A percentile compares a stretch with the other conserved stretches of the same genome.
These are phyloP conservation scores for Epichloe sylvatica DNA, from an alignment of 2,329 filamentous ascomycete species.

Conservation along the genomic window DNA sequence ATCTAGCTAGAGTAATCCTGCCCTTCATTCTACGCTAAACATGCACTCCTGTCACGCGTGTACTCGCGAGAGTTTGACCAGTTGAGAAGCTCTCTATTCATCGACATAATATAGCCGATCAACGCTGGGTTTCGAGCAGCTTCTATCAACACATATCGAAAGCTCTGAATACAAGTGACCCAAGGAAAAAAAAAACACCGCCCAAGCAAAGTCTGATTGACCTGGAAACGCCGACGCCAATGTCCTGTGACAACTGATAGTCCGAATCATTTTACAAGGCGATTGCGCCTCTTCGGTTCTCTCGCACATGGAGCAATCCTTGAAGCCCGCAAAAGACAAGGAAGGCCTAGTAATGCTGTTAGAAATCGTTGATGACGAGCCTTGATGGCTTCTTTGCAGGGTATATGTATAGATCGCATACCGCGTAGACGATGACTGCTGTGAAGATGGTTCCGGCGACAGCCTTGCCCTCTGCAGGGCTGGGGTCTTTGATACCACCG, in stretches of 20 bases:
- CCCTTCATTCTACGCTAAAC: too few relatives aligned
- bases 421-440: conserved; percentile 76
- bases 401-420: conserved; percentile 35
- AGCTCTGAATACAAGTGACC: not conserved
- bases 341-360: conserved; percentile 49
- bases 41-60: too few relatives aligned
- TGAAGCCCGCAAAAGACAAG: conserved; percentile 85
- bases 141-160: not conserved
- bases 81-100: not conserved
- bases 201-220: not conserved
- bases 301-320: conserved; percentile 70
- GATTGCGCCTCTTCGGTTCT: conserved; percentile 73
- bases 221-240: conserved; percentile 6
- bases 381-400: too few relatives aligned
- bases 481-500: conserved; percentile 57
- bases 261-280: conserved; percentile 36
- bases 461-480: conserved; percentile 57
- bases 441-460: conserved; percentile 78
- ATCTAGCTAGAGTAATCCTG: too few relatives aligned
- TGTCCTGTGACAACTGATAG: not conserved
- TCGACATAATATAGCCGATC: not conserved
- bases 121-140: not conserved
- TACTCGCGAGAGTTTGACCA: not conserved
- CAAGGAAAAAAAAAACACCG: not conserved
- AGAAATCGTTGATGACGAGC: not conserved